Conservation (phyloP, 1,284 basidiomycete species). For the Golubevia pallescens region DNA sequence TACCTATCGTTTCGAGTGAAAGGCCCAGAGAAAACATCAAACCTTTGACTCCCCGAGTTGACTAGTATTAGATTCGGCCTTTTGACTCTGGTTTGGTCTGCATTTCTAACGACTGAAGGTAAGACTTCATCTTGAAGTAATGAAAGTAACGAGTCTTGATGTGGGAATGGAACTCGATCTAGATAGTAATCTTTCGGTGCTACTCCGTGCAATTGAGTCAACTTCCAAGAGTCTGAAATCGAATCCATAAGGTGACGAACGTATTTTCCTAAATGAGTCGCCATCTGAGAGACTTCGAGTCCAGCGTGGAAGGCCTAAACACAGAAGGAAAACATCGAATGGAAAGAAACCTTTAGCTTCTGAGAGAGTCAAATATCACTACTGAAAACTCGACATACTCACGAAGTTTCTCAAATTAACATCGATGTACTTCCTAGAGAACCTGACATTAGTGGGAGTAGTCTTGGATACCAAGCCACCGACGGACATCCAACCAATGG, state of each 20-base stretch:
- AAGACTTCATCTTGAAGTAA: slow-evolving; percentile 41
- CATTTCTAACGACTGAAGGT: slow-evolving; percentile 46
- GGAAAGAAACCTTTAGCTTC: background rate
- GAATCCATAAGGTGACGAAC: slow-evolving; percentile 6
- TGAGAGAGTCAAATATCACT: too few species aligned
- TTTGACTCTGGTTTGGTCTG: slow-evolving; percentile 14
- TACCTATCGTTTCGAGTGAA: slow-evolving; percentile 58
- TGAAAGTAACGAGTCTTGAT: slow-evolving; percentile 38
- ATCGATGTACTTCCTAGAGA: slow-evolving; percentile 56
- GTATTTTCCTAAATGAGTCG: too few species aligned
- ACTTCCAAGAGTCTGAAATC: slow-evolving; percentile 44
- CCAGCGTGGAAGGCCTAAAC: too few species aligned
- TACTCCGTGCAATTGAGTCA: slow-evolving; percentile 44
- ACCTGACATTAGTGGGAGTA: slow-evolving; percentile 19
- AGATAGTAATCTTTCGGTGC: slow-evolving; percentile 59
- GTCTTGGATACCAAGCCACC: slow-evolving; percentile 8
- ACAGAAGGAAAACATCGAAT: background rate
- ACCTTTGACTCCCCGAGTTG: slow-evolving; percentile 55
- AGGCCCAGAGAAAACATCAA: slow-evolving; percentile 49
- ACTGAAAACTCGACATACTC: background rate
- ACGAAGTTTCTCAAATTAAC: slow-evolving; percentile 55
- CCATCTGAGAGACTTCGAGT: too few species aligned
- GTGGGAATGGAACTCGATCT: slow-evolving; percentile 36
- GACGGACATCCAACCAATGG: slow-evolving; percentile 54
- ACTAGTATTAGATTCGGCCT: slow-evolving; percentile 43